Evolutionary conservation across 129 eudicot species (phyloP), one percentile per base, ranked within the genome.

Genomic region (Oenanthe sinensis): DNA sequence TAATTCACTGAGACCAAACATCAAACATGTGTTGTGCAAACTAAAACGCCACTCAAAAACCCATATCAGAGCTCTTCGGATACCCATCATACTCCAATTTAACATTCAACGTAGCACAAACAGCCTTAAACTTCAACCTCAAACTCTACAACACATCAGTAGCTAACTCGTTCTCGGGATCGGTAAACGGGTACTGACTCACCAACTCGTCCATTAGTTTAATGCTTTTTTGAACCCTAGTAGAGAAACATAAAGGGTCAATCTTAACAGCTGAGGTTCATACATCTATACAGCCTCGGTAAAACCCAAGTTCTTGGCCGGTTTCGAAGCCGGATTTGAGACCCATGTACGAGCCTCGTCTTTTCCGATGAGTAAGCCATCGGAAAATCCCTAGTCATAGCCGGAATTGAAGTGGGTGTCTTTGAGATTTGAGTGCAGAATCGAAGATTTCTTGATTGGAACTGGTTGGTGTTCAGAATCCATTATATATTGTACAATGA

Each of bases 221-320:
- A 75, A 89, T 83, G 36, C 80, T 84, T n/a, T 85, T 94, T 76
- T 81, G 88, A 46, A 89, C 86, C 78, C 98, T 79, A 4, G 85
- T 16, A 30, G 97, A 88, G 73, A 87, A 85, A 54, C 84, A 88
- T 14, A 70, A 77, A 42, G 91, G 83, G 74, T 93, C 90, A 24
- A 87, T 81, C 58, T 74, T 83, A 42, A 93, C 82, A 4, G 85
- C 94, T 24, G 94, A 78, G 76, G 60, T 82, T 91, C 96, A 93
- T 5, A 93, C 78, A 16, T 83, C 91, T 14, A 90, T 78, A 78
- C 93, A 87, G 19, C 97, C 98, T 78, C 85, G 83, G 83, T 93
- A 93, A 71, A 93, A 90, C 69, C 96, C 98, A 39, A 93, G 80
- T 75, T 93, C 98, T 28, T 90, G 86, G 75, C 98, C 98, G 8